These are phyloP conservation scores for Cicer yamashitae DNA, from an alignment of 306 rosid genomes.

Conservation along the genomic window DNA sequence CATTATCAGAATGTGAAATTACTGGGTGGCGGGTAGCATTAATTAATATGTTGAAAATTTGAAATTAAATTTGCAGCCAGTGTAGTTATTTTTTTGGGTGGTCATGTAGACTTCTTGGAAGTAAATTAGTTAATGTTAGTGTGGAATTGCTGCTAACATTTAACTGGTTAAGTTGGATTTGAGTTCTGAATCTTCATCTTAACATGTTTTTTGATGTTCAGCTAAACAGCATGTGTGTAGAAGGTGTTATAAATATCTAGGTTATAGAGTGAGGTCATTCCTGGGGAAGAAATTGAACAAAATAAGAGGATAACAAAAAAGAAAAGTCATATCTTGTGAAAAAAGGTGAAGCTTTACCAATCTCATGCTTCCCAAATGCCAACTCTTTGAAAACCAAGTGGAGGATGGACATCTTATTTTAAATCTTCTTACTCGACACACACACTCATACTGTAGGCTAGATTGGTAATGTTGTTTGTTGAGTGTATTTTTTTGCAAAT, in stretches of 20 bases:
- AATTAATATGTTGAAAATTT: neutral
- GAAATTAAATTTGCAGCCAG: constrained; percentile 16
- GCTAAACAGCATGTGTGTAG: constrained; percentile 1
- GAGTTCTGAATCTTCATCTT: constrained; percentile 24
- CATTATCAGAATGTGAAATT: constrained; percentile 10
- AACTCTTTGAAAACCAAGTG: neutral
- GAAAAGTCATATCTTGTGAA: constrained; percentile 7
- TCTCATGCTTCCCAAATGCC: constrained; percentile 23
- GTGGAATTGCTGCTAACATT: constrained; percentile 18
- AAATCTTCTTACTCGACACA: neutral
- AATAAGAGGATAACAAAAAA: constrained; percentile 10
- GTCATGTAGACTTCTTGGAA: constrained; percentile 18
- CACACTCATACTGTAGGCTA: neutral
- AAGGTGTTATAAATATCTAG: constrained; percentile 24
- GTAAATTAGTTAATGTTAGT: constrained; percentile 13
- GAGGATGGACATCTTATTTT: constrained; percentile 31
- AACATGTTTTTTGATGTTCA: neutral
- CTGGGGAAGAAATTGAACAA: constrained; percentile 30
- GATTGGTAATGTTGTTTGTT: neutral
- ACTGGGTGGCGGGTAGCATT: neutral
- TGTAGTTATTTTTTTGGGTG: constrained; percentile 5
- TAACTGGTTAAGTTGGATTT: constrained; percentile 24
- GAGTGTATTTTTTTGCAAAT: neutral
- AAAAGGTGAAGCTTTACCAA: constrained; percentile 15
- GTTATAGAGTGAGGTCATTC: neutral